A percentile compares a stretch with the other conserved stretches of the same genome.
Conservation (phyloP, 768 basidiomycete genomes). For the Psilocybe subaeruginosa region DNA sequence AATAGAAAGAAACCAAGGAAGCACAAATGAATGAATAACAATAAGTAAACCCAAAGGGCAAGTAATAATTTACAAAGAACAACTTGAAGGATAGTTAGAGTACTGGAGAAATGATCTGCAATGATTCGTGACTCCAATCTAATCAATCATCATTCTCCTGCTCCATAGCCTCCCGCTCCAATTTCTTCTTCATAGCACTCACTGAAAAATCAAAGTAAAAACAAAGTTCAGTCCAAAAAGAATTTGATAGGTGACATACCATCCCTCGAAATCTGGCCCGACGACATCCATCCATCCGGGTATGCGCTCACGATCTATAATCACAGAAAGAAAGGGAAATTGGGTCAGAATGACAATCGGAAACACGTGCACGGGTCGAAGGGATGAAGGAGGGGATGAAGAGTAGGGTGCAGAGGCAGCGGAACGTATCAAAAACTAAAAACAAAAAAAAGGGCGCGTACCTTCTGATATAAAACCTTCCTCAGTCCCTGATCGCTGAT, state of each 20-base stretch:
- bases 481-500: conserved; percentile 83
- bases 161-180: conserved; percentile 74
- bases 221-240: background rate
- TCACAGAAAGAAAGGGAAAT: background rate
- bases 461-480: conserved; percentile 82
- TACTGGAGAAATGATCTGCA: no score
- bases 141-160: conserved; percentile 41
- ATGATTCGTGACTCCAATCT: no score
- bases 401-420: background rate
- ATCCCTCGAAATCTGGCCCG: conserved; percentile 86
- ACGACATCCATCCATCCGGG: conserved; percentile 84
- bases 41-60: no score
- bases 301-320: conserved; percentile 73
- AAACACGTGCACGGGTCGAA: background rate
- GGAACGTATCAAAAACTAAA: background rate
- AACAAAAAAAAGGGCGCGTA: conserved; percentile 29
- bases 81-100: no score
- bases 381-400: no score
- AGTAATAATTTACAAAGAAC: no score
- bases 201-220: conserved; percentile 42
- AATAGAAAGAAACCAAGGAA: no score
- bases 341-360: background rate
- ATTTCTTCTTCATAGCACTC: conserved; percentile 84
- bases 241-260: conserved; percentile 46
- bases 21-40: no score